A percentile compares a stretch with the other conserved stretches of the same genome.
These are phyloP conservation scores for Tanacetum coccineum DNA, from an alignment of 129 eudicot genomes.

Conservation along the genomic window DNA sequence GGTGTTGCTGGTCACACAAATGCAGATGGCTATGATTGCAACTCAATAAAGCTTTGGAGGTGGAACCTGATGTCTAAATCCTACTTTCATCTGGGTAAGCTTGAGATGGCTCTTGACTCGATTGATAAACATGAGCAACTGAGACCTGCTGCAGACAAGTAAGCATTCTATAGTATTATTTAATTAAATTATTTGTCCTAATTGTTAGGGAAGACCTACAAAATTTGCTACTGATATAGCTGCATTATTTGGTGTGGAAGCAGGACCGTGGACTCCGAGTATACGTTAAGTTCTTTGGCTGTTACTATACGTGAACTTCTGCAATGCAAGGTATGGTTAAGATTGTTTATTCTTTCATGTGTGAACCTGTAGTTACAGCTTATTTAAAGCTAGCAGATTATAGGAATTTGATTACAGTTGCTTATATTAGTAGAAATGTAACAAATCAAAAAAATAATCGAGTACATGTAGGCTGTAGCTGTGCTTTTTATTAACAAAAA, in stretches of 20 bases:
- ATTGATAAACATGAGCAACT: constrained; percentile 53
- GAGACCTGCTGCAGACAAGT: constrained; percentile 35
- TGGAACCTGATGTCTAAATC: constrained; percentile 62
- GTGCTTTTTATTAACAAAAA: not conserved
- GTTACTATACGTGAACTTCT: constrained; percentile 72
- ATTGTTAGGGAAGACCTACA: constrained; percentile 11
- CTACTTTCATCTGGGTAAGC: constrained; percentile 72
- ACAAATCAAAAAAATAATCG: not conserved
- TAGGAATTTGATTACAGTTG: not conserved
- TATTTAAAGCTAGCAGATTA: not conserved
- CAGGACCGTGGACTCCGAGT: constrained; percentile 37
- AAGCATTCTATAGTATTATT: constrained; percentile 19
- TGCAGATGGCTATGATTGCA: constrained; percentile 9
- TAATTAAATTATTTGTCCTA: constrained; percentile 4
- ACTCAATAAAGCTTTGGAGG: constrained; percentile 60
- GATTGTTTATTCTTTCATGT: constrained; percentile 14
- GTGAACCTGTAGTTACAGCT: not conserved
- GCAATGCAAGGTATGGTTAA: constrained; percentile 56
- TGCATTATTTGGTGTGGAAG: constrained; percentile 31
- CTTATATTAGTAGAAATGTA: not conserved
- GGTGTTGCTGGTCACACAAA: constrained; percentile 3
- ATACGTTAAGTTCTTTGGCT: constrained; percentile 41
- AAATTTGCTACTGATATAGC: constrained; percentile 12
- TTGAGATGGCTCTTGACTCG: constrained; percentile 68
- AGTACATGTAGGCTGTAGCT: not conserved